Evolutionary conservation across 2,329 filamentous ascomycete species (phyloP).

Genomic region (Pseudogymnoascus sp.): DNA sequence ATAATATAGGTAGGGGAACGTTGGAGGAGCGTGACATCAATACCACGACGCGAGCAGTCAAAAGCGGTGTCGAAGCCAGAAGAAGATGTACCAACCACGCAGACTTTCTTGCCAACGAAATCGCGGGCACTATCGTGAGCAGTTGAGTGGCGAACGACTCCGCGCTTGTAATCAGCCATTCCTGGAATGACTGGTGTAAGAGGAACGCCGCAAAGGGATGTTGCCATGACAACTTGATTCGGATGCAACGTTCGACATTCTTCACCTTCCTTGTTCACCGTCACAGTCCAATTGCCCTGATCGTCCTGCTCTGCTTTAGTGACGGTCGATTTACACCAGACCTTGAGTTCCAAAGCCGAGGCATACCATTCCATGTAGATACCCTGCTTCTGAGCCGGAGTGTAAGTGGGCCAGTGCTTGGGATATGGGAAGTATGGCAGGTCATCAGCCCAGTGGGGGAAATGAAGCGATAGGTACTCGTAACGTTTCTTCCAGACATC

Average conservation of each 20-base stretch:
- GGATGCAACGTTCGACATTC: constrained; percentile 42
- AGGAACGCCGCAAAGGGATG: constrained; percentile 44
- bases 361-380: constrained; percentile 27
- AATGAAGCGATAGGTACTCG: constrained; percentile 51
- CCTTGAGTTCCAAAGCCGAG: too few species aligned
- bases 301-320: too few species aligned
- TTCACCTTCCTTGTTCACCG: constrained; percentile 30
- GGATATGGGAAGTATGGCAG: constrained; percentile 58
- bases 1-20: too few species aligned
- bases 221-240: constrained; percentile 47
- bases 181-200: constrained; percentile 16
- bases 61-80: constrained; percentile 27
- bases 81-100: constrained; percentile 27
- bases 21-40: constrained; percentile 11
- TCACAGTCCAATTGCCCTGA: too few species aligned
- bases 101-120: constrained; percentile 24
- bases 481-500: constrained; percentile 57
- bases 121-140: constrained; percentile 14
- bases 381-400: constrained; percentile 59
- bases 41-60: constrained; percentile 23
- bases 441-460: constrained; percentile 54
- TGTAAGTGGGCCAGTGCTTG: constrained; percentile 58
- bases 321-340: too few species aligned
- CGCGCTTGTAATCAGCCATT: constrained; percentile 21
- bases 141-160: constrained; percentile 23